A percentile compares a stretch with the other conserved stretches of the same genome.
These are phyloP conservation scores for Alternaria gansuensis DNA, from an alignment of 2,329 filamentous ascomycete species.

Conservation along the genomic window DNA sequence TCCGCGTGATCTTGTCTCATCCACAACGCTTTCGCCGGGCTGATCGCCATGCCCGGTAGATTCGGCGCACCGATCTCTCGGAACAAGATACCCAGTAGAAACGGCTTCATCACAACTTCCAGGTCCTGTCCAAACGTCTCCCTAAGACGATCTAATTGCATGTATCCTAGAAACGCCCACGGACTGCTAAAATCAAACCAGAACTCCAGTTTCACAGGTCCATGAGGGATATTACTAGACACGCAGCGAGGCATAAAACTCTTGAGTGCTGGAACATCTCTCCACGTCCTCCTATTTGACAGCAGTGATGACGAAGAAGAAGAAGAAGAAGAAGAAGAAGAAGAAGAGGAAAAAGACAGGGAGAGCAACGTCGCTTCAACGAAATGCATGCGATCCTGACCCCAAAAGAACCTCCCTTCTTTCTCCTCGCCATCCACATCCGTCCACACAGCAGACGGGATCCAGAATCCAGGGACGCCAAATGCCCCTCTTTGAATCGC, in stretches of 20 bases:
- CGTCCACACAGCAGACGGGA: conserved; percentile 35
- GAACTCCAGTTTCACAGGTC: conserved; percentile 38
- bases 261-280: conserved; percentile 23
- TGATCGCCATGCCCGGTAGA: conserved; percentile 38
- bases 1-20: conserved; percentile 44
- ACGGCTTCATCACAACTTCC: conserved; percentile 46
- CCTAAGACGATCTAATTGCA: conserved; percentile 42
- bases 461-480: conserved; percentile 50
- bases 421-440: conserved; percentile 24
- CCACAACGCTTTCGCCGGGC: conserved; percentile 39
- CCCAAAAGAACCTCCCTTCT: conserved; percentile 46
- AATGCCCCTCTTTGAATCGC: conserved; percentile 48
- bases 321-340: background rate
- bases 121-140: conserved; percentile 36
- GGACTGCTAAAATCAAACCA: conserved; percentile 51
- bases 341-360: background rate
- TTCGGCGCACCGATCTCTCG: conserved; percentile 50
- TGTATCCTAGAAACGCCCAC: conserved; percentile 49
- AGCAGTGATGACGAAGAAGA: background rate
- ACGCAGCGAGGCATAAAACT: conserved; percentile 39
- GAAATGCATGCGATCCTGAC: conserved; percentile 51
- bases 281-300: conserved; percentile 20
- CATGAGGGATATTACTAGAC: conserved; percentile 13
- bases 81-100: conserved; percentile 47
- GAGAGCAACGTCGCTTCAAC: conserved; percentile 43